Conservation (phyloP, 2,329 filamentous ascomycete species). For the Aspergillus ochraceus region DNA sequence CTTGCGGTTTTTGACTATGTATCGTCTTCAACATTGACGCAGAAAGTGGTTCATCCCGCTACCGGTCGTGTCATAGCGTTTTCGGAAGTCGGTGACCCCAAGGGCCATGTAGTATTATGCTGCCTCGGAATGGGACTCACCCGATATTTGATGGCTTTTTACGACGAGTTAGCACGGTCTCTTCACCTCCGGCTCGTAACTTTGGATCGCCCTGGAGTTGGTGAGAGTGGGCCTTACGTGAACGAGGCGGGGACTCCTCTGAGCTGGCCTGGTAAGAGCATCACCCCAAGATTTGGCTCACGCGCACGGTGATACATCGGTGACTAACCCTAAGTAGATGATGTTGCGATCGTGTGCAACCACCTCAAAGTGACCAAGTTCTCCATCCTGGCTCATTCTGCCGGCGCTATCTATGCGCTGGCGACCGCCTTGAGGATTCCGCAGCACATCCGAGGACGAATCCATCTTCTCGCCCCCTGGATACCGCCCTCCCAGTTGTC, state of each 20-base stretch:
- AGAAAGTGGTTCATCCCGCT: conserved; percentile 82
- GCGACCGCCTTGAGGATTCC: conserved; percentile 95
- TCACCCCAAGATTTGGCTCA: neutral
- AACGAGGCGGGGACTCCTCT: conserved; percentile 83
- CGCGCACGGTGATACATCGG: neutral
- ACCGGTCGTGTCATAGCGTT: conserved; percentile 90
- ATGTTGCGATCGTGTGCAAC: conserved; percentile 93
- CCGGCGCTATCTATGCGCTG: conserved; percentile 95
- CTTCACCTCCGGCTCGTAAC: conserved; percentile 89
- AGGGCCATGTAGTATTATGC: conserved; percentile 89
- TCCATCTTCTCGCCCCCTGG: conserved; percentile 87
- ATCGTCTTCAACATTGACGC: conserved; percentile 77
- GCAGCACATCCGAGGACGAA: conserved; percentile 88
- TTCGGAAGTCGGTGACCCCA: conserved; percentile 90
- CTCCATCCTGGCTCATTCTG: conserved; percentile 92
- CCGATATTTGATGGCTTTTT: conserved; percentile 93
- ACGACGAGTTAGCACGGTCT: conserved; percentile 89
- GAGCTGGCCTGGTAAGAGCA: conserved; percentile 80
- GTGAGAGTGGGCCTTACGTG: conserved; percentile 81
- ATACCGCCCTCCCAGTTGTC: conserved; percentile 94
- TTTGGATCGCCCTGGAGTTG: conserved; percentile 88
- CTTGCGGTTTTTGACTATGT: conserved; percentile 84
- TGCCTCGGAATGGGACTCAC: conserved; percentile 98
- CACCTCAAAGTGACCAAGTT: conserved; percentile 91
- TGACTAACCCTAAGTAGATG: conserved; percentile 49